Percentiles rank a stretch among this genome's conserved stretches.
These are phyloP conservation scores for Marasmius fiardii DNA, from an alignment of 1,284 basidiomycete genomes.

Conservation along the genomic window DNA sequence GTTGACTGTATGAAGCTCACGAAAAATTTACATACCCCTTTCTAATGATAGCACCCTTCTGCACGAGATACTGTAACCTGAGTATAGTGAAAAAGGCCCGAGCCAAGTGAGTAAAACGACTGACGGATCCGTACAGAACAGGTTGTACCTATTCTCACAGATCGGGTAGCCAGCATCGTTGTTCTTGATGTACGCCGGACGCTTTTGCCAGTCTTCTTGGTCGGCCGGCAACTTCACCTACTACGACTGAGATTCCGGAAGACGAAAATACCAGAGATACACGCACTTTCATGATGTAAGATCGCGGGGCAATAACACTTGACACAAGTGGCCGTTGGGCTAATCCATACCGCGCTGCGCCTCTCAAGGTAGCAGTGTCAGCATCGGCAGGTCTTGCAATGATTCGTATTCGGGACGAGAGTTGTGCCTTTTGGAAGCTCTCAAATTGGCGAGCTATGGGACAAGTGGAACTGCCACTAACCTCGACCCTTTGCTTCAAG, in stretches of 20 bases:
- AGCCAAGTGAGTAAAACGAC: constrained; percentile 20
- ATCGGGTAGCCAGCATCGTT: constrained; percentile 74
- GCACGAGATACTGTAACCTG: constrained; percentile 79
- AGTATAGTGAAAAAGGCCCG: constrained; percentile 24
- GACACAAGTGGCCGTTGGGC: constrained; percentile 70
- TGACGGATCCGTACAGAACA: constrained; percentile 16
- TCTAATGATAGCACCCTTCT: constrained; percentile 77
- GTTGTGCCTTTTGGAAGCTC: constrained; percentile 46
- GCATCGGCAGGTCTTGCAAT: constrained; percentile 78
- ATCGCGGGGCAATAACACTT: constrained; percentile 72
- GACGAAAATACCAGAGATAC: constrained; percentile 1
- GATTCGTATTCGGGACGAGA: constrained; percentile 59
- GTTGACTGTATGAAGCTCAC: constrained; percentile 17
- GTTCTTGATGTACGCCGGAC: constrained; percentile 76
- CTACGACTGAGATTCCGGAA: neutral
- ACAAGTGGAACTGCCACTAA: constrained; percentile 27
- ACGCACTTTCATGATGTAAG: constrained; percentile 77
- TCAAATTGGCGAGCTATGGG: constrained; percentile 9
- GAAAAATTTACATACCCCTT: constrained; percentile 57
- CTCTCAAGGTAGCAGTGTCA: constrained; percentile 79
- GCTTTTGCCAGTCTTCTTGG: constrained; percentile 70
- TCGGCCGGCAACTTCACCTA: constrained; percentile 83
- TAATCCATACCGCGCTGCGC: constrained; percentile 81
- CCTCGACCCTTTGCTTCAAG: constrained; percentile 71
- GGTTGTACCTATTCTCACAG: constrained; percentile 72